Base-by-base conservation (phyloP, 1,139 yeast genomes). In the Hyphopichia pseudoburtonii region DNA sequence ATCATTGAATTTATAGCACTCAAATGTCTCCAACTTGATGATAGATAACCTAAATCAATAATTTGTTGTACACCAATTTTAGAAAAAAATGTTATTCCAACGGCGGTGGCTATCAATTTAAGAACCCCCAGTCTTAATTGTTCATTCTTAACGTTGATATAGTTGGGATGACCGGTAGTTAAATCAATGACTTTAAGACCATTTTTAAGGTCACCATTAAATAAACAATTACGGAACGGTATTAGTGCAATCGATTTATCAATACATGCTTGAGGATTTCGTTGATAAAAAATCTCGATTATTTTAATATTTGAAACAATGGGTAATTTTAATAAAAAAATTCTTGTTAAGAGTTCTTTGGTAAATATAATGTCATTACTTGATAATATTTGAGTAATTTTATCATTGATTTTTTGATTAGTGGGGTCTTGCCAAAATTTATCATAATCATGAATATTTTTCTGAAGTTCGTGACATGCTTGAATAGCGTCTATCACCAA, bases 1-100 rank as follows among this genome's bases (percentile, higher is more conserved):
- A 81, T 60, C 80, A 86, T 80, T 6, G 80, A 73, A 49, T 80
- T 79, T 29, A 83, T 62, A 2, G 83, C 73, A 9, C 74, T 64
- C 37, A 75, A 44, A 58, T 52, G 74, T 46, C 50, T 64, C 80
- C 67, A 75, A 30, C 45, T 60, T 42, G 51, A 66, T 39, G 56
- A 59, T 17, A 62, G 47, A 30, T 49, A 51, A 33, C 65, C 73
- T 50, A 44, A 52, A 24, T 57, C 76, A 34, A 56, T 70, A 23
- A 54, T 49, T 39, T 48, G 66, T 38, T 58, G 70, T 52, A 57
- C 60, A 1, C 76, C 76, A 40, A 57, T 50, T 41, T 70, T 70
- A 31, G 71, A 59, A 36, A 70, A 54, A 3, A 64, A 34, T 3
- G 76, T 67, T 12, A 70, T 46, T 4, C 63, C 64, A 5, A 62